A percentile compares a stretch with the other conserved stretches of the same genome.
phyloP scores from a whole-genome alignment of 2,329 filamentous ascomycete genomes.

The Tympanopsis confertula region DNA sequence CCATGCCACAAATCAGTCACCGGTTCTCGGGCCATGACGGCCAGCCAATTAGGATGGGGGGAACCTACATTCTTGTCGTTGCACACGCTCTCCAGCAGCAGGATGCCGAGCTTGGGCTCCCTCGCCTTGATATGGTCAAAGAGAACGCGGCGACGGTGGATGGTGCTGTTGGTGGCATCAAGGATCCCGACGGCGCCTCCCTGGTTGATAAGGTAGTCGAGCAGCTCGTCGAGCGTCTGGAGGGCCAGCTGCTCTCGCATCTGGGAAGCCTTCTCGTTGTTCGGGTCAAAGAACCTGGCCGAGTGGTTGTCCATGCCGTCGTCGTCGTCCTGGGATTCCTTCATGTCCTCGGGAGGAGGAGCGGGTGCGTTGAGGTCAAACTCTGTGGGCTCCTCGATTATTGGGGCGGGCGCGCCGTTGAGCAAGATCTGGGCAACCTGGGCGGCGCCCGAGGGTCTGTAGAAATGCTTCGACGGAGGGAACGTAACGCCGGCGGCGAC shows the following conservation, averaged over 20 bases:
- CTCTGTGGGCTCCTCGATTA: slow-evolving; percentile 21
- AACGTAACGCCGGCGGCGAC: slow-evolving; percentile 52
- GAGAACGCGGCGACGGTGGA: slow-evolving; percentile 70
- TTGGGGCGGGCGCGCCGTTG: slow-evolving; percentile 33
- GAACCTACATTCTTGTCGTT: slow-evolving; percentile 56
- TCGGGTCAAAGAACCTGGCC: slow-evolving; percentile 85
- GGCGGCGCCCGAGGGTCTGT: slow-evolving; percentile 10
- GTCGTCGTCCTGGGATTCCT: slow-evolving; percentile 41
- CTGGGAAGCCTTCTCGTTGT: slow-evolving; percentile 69
- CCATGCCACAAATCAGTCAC: slow-evolving; percentile 4
- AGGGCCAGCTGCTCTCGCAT: slow-evolving; percentile 85
- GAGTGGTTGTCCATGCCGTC: slow-evolving; percentile 51
- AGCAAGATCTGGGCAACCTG: slow-evolving; percentile 45
- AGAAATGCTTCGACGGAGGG: slow-evolving; percentile 19
- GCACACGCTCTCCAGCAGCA: slow-evolving; percentile 93
- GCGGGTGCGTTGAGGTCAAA: slow-evolving; percentile 19
- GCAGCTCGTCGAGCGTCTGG: slow-evolving; percentile 79
- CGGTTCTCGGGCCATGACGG: too few species aligned
- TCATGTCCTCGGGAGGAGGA: slow-evolving; percentile 5
- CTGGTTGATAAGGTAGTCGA: slow-evolving; percentile 74
- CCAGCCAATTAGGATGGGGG: too few species aligned
- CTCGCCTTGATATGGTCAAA: slow-evolving; percentile 72
- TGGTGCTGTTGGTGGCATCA: slow-evolving; percentile 93
- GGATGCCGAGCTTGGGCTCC: slow-evolving; percentile 80
- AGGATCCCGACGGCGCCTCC: slow-evolving; percentile 88